phyloP scores from a whole-genome alignment of 2,329 filamentous ascomycete species.

The Colletotrichum aenigma region DNA sequence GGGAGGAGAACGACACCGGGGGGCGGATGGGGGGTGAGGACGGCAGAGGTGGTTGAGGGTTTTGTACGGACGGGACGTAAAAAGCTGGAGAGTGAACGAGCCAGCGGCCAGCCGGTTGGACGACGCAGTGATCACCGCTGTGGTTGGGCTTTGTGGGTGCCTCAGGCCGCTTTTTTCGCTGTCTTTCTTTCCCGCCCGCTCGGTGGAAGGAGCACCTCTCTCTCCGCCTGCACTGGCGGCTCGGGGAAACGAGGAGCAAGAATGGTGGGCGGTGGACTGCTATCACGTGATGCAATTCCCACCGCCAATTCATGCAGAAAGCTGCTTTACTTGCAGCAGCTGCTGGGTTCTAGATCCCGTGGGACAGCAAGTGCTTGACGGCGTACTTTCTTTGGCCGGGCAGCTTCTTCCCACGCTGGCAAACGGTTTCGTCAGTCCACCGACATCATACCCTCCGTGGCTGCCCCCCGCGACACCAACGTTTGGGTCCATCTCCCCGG shows the following conservation, averaged over 20 bases:
- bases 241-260: neutral
- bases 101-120: conserved; percentile 12
- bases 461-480: neutral
- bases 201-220: neutral
- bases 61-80: conserved; percentile 23
- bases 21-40: conserved; percentile 24
- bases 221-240: neutral
- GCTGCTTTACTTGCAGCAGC: neutral
- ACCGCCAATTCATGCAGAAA: neutral
- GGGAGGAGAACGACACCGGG: conserved; percentile 28
- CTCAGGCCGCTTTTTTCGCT: conserved; percentile 1
- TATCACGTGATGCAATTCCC: conserved; percentile 14
- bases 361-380: neutral
- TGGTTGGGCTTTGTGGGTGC: neutral
- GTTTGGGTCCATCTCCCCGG: neutral
- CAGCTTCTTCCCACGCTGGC: neutral
- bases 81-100: conserved; percentile 22
- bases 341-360: neutral
- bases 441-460: conserved; percentile 13
- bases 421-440: neutral
- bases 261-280: conserved; percentile 30
- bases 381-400: neutral
- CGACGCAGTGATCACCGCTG: conserved; percentile 12
- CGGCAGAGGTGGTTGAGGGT: conserved; percentile 22
- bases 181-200: neutral